Evolutionary conservation across 148 eudicot species (phyloP), one percentile per base, ranked within the genome.

Genomic region (Fagopyrum homotropicum): DNA sequence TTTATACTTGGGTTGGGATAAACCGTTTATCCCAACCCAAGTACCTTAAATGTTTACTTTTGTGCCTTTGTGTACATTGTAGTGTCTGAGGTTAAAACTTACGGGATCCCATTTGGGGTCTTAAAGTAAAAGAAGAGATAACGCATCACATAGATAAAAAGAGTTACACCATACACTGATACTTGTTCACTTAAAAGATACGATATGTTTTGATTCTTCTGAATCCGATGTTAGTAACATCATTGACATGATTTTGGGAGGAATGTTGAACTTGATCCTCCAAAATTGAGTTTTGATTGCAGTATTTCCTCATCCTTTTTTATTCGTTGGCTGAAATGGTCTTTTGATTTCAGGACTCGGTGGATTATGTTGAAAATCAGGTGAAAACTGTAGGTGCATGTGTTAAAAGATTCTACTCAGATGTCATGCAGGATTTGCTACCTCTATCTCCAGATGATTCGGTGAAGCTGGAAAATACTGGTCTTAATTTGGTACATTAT

Each of bases 351-450:
- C 83, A 93, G 98, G 98, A 91, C 73, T 88, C 96, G 8, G 84
- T 88, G 72, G 85, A 85, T 77, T 89, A 80, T 81, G 88, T 91
- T 35, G 98, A 88, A 61, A 82, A 86, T 86, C 93, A 89, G 82
- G 90, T 85, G 69, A 85, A 80, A 75, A 88, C 85, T 57, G 96
- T 91, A 52, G 92, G 96, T 76, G 82, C 81, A 45, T 85, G 81
- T 83, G 90, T 93, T 73, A 89, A 93, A 86, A 91, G 87, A 79
- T 88, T 93, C 83, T 93, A 81, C 66, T 75, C 98, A 70, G 96
- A 89, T 30, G 89, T 93, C 54, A 74, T 88, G 85, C 80, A 88
- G 75, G 98, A 93, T 86, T 75, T 92, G 77, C 78, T 79, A 72
- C 82, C 85, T 72, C 82, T 80, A 52, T 78, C 85, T 15, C 81